These are phyloP conservation scores for Teratosphaeria viscida DNA, from an alignment of 2,329 filamentous ascomycete species.

Conservation along the genomic window DNA sequence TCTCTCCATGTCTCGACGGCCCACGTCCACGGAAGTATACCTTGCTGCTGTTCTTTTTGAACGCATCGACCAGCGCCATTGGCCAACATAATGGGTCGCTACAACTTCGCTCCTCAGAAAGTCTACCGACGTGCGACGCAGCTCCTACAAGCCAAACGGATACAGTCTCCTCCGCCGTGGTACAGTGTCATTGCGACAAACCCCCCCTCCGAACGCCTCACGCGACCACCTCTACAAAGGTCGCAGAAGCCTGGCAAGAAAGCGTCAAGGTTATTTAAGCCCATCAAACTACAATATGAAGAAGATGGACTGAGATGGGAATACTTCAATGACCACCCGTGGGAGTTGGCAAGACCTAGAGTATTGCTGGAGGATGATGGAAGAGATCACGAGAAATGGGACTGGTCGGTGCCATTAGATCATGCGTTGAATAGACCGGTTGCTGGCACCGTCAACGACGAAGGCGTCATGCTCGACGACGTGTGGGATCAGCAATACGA, in stretches of 20 bases:
- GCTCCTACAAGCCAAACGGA: constrained; percentile 36
- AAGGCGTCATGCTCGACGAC: constrained; percentile 36
- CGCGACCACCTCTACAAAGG: constrained; percentile 44
- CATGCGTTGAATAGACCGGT: constrained; percentile 12
- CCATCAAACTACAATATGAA: constrained; percentile 64
- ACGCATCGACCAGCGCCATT: neutral
- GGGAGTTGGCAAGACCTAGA: constrained; percentile 85
- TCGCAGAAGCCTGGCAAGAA: constrained; percentile 46
- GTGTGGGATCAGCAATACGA: constrained; percentile 34
- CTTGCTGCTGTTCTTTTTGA: neutral
- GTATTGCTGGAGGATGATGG: constrained; percentile 79
- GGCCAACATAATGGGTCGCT: constrained; percentile 37
- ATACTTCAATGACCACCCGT: constrained; percentile 92
- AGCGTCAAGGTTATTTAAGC: constrained; percentile 68
- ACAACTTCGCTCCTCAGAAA: constrained; percentile 41
- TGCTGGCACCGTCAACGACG: constrained; percentile 6
- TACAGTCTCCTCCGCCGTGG: constrained; percentile 42
- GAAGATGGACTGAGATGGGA: constrained; percentile 71
- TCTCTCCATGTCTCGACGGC: neutral
- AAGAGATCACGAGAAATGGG: constrained; percentile 61
- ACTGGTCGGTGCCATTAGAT: constrained; percentile 56
- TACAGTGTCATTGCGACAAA: constrained; percentile 45
- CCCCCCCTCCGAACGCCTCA: constrained; percentile 50
- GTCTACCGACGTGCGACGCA: constrained; percentile 44
- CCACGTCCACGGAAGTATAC: neutral